Evolutionary conservation across 2,329 filamentous ascomycete species (phyloP), one percentile per base, ranked within the genome.

Genomic region (Reticulascus tulasneorum): DNA sequence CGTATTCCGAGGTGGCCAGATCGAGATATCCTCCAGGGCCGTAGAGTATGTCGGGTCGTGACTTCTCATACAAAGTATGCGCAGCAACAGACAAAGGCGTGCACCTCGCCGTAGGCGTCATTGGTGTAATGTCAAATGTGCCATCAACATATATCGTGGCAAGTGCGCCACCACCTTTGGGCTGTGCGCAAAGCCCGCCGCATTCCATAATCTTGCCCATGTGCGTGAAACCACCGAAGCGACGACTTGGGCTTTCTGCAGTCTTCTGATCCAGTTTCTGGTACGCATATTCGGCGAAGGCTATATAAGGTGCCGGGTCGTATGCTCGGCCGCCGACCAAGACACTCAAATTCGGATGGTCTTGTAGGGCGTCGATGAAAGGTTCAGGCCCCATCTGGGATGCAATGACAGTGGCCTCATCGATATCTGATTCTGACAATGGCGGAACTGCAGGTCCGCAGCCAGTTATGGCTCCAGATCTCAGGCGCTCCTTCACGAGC

Each of bases 121-220:
- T 47, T 0, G 73, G 70, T 3, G 49, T 47, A 4, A 77, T 55
- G 27, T 75, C 69, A 35, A 77, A 77, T 3, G 47, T 53, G 0
- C 69, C 66, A 12, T 64, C 50, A 1, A 35, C 22, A 3, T 63
- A 64, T 1, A 73, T 44, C 0, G 62, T 67, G 0, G 67, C 63
- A 1, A 64, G 47, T 5, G 62, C 64, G 6, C 61, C 64, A 4
- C 51, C 51, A 0, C 62, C 60, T 38, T 75, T 77, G 0, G 72
- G 73, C 0, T 55, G 49, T 0, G 69, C 63, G 45, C 71, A 76
- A 1, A 59, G 45, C 0, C 67, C 60, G 2, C 71, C 72, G 15
- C 72, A 77, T 44, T 76, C 73, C 52, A 76, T 59, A 9, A 76
- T 69, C 54, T 78, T 75, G 8, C 73, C 74, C 69, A 77, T 73